phyloP scores from a whole-genome alignment of 1,139 yeast genomes.

The Yamadazyma friedrichii region DNA sequence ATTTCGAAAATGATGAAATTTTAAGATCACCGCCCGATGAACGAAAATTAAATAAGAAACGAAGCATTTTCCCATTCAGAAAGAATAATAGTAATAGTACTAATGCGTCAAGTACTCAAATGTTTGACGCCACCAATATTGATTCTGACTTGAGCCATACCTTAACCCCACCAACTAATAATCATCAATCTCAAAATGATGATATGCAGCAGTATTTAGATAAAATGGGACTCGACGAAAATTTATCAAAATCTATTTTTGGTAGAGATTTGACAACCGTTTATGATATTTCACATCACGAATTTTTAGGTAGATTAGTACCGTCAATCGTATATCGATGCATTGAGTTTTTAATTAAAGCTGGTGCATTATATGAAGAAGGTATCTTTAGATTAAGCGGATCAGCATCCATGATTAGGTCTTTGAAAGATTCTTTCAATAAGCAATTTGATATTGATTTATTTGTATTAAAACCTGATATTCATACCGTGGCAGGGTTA shows the following conservation, averaged over 20 bases:
- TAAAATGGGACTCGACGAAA: constrained; percentile 39
- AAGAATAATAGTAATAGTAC: constrained; percentile 19
- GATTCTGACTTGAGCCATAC: constrained; percentile 8
- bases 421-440: constrained; percentile 69
- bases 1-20: constrained; percentile 5
- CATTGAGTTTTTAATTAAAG: constrained; percentile 61
- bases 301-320: constrained; percentile 45
- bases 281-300: constrained; percentile 47
- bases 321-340: constrained; percentile 84
- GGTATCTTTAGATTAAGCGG: constrained; percentile 93
- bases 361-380: constrained; percentile 79
- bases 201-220: constrained; percentile 34
- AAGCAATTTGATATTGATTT: constrained; percentile 68
- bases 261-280: constrained; percentile 64
- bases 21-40: constrained; percentile 15
- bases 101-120: constrained; percentile 2
- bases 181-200: constrained; percentile 2
- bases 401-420: constrained; percentile 74
- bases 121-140: constrained; percentile 7
- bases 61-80: constrained; percentile 62
- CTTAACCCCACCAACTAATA: background rate
- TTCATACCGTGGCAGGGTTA: constrained; percentile 78
- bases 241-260: constrained; percentile 48
- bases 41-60: constrained; percentile 35
- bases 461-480: constrained; percentile 49